Conservation (phyloP, 305 asterid genomes). For the Plantago rigida region DNA sequence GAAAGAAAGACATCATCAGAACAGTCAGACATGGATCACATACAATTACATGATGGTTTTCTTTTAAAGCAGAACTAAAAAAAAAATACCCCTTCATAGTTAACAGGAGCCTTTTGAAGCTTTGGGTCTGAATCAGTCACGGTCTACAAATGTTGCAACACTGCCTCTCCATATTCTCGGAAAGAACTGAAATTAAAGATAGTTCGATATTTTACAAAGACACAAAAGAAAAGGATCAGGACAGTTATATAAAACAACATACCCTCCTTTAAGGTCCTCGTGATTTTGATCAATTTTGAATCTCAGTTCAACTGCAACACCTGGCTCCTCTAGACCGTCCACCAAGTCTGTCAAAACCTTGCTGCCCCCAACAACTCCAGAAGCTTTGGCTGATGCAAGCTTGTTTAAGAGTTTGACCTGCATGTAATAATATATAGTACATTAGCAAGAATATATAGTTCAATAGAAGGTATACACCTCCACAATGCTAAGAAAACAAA, state of each 20-base stretch:
- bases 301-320: conserved; percentile 67
- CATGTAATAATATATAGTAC: conserved; percentile 3
- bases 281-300: conserved; percentile 82
- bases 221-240: conserved; percentile 9
- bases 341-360: conserved; percentile 85
- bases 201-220: conserved; percentile 7
- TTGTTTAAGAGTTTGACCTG: conserved; percentile 91
- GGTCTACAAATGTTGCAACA: conserved; percentile 58
- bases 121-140: conserved; percentile 41
- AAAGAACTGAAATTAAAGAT: conserved; percentile 54
- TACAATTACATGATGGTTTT: conserved; percentile 1
- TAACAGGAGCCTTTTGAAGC: conserved; percentile 83
- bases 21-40: background rate
- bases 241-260: conserved; percentile 25
- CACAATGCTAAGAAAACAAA: conserved; percentile 6
- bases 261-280: conserved; percentile 84
- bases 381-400: conserved; percentile 87
- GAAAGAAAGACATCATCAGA: conserved; percentile 13
- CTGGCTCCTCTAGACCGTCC: conserved; percentile 87
- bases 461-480: background rate
- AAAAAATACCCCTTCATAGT: conserved; percentile 79
- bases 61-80: conserved; percentile 7
- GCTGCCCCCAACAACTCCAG: conserved; percentile 73
- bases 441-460: conserved; percentile 13
- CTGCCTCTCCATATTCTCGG: conserved; percentile 84